Base-by-base conservation (phyloP, 805 yeast species). In the Ogataea saltuana region DNA sequence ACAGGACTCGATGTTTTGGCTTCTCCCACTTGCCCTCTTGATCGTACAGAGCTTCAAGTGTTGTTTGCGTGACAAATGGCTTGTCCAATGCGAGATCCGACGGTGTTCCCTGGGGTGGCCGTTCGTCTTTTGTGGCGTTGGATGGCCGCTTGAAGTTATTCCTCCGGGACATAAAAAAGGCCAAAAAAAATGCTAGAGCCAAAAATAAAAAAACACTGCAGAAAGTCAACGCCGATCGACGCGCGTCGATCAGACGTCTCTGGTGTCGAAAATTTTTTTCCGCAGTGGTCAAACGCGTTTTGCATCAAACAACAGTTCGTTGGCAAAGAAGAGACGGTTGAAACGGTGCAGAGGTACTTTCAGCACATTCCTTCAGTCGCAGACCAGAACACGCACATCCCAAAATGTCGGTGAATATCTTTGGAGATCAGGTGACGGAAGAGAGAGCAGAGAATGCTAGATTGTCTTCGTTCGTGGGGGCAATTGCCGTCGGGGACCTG, bases 361-460 rank as follows among this genome's bases (percentile, higher is more conserved):
- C 21, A 8, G 11, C 20, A 30, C 19, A 16, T 4, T 3, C 13
- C 10, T 17, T n/a, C 12, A 17, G 21, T 20, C 20, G 16, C 12
- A 18, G 4, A 6, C 20, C 25, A 3, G 4, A 11, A 13, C 23
- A 9, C 21, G 16, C 6, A 12, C 21, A 19, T 7, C 25, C 19
- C 23, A 32, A 12, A 17, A 65, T 69, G 95, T 83, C 90, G 54
- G 96, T 90, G 49, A 91, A 90, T 56, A 90, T 91, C 61, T 88
- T 93, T 69, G 95, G 96, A 49, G 98, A 93, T 64, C 96, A 91
- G 67, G 98, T 91, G 42, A 85, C 93, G 5, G 99, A 91, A 69
- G 99, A 91, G 70, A 80, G 97, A 60, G 99, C 93, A 33, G 99
- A 93, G 68, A 90, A 91, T 68, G 99, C 99, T 41, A 89, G 99